Evolutionary conservation across 441 rosid species (phyloP).

Genomic region (Brassica hybrid): DNA sequence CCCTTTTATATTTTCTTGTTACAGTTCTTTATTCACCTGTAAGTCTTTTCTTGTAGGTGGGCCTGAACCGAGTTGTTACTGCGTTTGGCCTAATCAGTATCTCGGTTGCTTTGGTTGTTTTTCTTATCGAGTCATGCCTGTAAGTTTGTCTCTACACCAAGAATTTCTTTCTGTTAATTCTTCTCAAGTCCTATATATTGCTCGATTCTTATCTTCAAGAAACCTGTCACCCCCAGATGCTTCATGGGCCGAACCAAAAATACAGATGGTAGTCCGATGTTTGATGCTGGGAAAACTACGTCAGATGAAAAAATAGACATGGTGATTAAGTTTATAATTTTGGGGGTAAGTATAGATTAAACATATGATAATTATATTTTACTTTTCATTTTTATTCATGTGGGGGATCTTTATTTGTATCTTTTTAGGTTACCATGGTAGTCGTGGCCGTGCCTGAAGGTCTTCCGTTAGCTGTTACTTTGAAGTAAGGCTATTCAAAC

Average conservation of each 20-base stretch:
- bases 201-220: constrained; percentile 8
- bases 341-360: background rate
- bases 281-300: constrained; percentile 4
- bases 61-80: background rate
- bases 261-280: constrained; percentile 6
- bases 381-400: background rate
- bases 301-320: background rate
- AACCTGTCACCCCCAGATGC: constrained; percentile 5
- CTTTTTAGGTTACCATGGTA: constrained; percentile 7
- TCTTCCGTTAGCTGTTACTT: background rate
- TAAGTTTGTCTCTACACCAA: constrained; percentile 11
- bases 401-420: background rate
- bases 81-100: constrained; percentile 1
- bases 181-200: background rate
- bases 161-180: background rate
- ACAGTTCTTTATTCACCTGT: constrained; percentile 8
- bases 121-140: constrained; percentile 1
- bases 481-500: background rate
- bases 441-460: constrained; percentile 6
- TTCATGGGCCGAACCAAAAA: constrained; percentile 7
- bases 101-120: constrained; percentile 14
- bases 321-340: constrained; percentile 6
- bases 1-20: background rate
- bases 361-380: background rate
- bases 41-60: background rate